A percentile compares a stretch with the other conserved stretches of the same genome.
These are phyloP conservation scores for Amanita polypyramis DNA, from an alignment of 768 basidiomycete genomes.

Conservation along the genomic window DNA sequence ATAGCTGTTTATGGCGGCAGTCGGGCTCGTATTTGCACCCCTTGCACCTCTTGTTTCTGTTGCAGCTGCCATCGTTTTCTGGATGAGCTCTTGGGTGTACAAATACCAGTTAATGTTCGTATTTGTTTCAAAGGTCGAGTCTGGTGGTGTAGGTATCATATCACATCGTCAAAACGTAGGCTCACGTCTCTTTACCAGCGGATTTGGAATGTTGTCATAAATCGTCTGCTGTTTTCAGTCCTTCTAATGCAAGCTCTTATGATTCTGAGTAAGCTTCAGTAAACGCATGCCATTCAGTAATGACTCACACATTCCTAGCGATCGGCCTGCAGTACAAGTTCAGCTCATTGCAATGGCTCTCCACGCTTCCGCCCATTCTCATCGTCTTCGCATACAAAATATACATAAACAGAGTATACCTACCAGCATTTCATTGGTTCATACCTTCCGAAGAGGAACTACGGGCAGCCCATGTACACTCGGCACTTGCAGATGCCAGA, in stretches of 20 bases:
- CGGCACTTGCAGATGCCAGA: constrained; percentile 62
- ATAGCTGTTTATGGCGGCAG: constrained; percentile 84
- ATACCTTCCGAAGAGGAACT: constrained; percentile 77
- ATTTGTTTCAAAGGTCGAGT: constrained; percentile 80
- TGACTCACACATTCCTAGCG: constrained; percentile 31
- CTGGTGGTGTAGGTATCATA: constrained; percentile 66
- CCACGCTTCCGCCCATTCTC: constrained; percentile 80
- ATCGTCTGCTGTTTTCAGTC: constrained; percentile 70
- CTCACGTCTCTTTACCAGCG: constrained; percentile 35
- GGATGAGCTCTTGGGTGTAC: constrained; percentile 80
- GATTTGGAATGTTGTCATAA: constrained; percentile 89
- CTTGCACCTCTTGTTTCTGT: constrained; percentile 84
- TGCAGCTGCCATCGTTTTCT: constrained; percentile 78
- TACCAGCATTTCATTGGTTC: constrained; percentile 68
- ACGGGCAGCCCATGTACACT: constrained; percentile 61
- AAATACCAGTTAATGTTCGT: constrained; percentile 98
- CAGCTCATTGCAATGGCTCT: constrained; percentile 68
- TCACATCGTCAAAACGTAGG: constrained; percentile 5
- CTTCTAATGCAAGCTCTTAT: constrained; percentile 84
- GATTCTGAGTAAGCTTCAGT: constrained; percentile 61
- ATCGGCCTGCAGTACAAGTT: constrained; percentile 77
- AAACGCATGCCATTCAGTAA: neutral
- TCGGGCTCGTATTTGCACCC: constrained; percentile 90
- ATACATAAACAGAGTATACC: constrained; percentile 62
- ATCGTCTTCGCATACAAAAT: constrained; percentile 77